These are phyloP conservation scores for Cladosporium sp. DNA, from an alignment of 2,329 filamentous ascomycete species.

Conservation along the genomic window DNA sequence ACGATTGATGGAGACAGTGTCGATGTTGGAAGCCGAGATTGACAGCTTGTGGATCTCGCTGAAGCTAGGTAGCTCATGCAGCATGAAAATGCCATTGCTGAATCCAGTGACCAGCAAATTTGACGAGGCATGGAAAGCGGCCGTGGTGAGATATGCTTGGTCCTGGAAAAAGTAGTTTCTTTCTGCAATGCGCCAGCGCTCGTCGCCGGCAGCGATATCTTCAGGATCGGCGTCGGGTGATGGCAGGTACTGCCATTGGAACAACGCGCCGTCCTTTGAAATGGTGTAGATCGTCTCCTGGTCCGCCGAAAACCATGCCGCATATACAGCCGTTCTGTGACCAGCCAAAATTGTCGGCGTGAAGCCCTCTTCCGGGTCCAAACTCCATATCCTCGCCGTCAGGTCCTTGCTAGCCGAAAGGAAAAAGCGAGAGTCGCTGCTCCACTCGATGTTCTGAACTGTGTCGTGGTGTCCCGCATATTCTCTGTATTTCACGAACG, in stretches of 20 bases:
- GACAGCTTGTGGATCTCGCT: slow-evolving; percentile 90
- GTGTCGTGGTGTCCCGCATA: slow-evolving; percentile 87
- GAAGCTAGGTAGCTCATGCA: slow-evolving; percentile 96
- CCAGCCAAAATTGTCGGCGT: slow-evolving; percentile 84
- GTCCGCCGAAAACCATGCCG: slow-evolving; percentile 94
- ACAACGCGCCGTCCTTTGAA: slow-evolving; percentile 95
- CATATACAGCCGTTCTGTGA: slow-evolving; percentile 83
- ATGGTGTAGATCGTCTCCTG: slow-evolving; percentile 96
- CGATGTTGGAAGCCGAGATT: slow-evolving; percentile 95
- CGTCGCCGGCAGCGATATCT: slow-evolving; percentile 58
- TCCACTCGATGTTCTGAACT: slow-evolving; percentile 88
- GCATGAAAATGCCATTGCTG: slow-evolving; percentile 86
- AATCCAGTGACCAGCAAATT: slow-evolving; percentile 96
- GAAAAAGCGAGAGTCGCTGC: slow-evolving; percentile 92
- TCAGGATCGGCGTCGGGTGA: slow-evolving; percentile 49
- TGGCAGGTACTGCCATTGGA: slow-evolving; percentile 81
- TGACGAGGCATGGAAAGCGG: slow-evolving; percentile 80
- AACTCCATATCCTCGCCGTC: slow-evolving; percentile 91
- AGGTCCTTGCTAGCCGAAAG: slow-evolving; percentile 87
- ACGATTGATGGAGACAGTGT: slow-evolving; percentile 90
- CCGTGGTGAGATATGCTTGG: slow-evolving; percentile 79
- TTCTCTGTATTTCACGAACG: slow-evolving; percentile 83
- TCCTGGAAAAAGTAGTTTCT: slow-evolving; percentile 93
- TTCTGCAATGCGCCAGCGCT: slow-evolving; percentile 87
- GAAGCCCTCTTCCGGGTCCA: slow-evolving; percentile 82